These are phyloP conservation scores for Paspalum notatum DNA, from an alignment of 176 grass and related monocot genomes.

Conservation along the genomic window DNA sequence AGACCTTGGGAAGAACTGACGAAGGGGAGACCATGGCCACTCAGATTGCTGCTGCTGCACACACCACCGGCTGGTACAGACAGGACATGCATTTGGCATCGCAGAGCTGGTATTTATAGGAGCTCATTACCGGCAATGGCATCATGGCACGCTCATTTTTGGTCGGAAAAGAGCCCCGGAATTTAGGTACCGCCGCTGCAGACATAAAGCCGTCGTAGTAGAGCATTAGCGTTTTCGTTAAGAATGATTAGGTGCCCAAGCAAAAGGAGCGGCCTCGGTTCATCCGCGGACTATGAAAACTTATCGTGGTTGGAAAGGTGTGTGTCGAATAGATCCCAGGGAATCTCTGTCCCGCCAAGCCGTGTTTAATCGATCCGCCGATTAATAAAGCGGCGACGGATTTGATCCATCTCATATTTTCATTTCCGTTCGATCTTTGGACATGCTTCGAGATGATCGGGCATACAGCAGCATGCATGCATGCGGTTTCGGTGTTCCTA, in stretches of 20 bases:
- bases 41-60: not conserved
- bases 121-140: not conserved
- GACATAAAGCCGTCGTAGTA: not conserved
- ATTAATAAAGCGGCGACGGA: slow-evolving; percentile 6
- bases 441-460: not conserved
- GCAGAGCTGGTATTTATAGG: slow-evolving; percentile 29
- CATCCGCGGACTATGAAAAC: slow-evolving; percentile 34
- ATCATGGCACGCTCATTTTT: not conserved
- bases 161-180: slow-evolving; percentile 24
- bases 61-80: not conserved
- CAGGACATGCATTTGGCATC: not conserved
- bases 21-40: slow-evolving; percentile 48
- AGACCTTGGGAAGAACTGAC: slow-evolving; percentile 59
- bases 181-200: slow-evolving; percentile 25
- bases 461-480: not conserved
- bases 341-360: slow-evolving; percentile 26
- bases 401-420: not conserved
- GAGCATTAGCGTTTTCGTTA: not conserved
- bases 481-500: not conserved
- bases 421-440: not conserved
- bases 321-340: slow-evolving; percentile 5
- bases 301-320: slow-evolving; percentile 27
- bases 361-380: not conserved
- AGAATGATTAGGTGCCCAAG: slow-evolving; percentile 49
- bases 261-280: slow-evolving; percentile 54